Evolutionary conservation across 371 early-diverging fungal genomes (phyloP), one percentile per base, ranked within the genome.

Genomic region (Actinomortierella wolfii): DNA sequence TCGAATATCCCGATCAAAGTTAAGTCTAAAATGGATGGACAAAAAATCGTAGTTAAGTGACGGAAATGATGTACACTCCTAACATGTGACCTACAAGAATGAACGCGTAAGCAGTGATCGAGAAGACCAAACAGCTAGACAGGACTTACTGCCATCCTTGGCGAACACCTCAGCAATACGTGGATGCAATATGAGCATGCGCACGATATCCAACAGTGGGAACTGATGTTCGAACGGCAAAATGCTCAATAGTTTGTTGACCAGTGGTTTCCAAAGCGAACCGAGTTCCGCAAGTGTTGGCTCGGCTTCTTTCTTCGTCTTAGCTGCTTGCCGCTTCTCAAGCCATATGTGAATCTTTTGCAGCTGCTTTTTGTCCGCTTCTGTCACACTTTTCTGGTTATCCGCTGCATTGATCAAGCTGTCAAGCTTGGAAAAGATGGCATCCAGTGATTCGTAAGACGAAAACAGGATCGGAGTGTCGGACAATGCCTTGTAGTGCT

Each of bases 121-220:
- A 2, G 20, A 14, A 23, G 49, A 21, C 15, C 60, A 71, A 51
- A 64, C 18, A 61, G 39, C 9, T 1, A 47, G 1, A 29, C 45
- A 20, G n/a, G 13, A 46, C 51, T n/a, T 57, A 23, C 45, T 76
- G 23, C 66, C 71, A 59, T 85, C 76, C 26, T 77, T 69, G 34
- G 77, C 66, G 54, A 82, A 82, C 8, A 76, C 78, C 34, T 79
- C 78, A 6, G 76, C 63, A n/a, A 81, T 78, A 13, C 79, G 67
- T 6, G 55, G 46, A 8, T 65, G 67, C 3, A 84, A 49, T 2
- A 89, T 59, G 6, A 92, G 53, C 48, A 87, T 80, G 13, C 88
- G 77, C 52, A 87, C 70, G 40, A 92, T 79, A 59, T 92, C 92
- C 24, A 90, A 57, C 9, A 86, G 55, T 13, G 92, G 90, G 59